Evolutionary conservation across 2,329 filamentous ascomycete genomes (phyloP).

Genomic region (Teratosphaeria gauchensis): DNA sequence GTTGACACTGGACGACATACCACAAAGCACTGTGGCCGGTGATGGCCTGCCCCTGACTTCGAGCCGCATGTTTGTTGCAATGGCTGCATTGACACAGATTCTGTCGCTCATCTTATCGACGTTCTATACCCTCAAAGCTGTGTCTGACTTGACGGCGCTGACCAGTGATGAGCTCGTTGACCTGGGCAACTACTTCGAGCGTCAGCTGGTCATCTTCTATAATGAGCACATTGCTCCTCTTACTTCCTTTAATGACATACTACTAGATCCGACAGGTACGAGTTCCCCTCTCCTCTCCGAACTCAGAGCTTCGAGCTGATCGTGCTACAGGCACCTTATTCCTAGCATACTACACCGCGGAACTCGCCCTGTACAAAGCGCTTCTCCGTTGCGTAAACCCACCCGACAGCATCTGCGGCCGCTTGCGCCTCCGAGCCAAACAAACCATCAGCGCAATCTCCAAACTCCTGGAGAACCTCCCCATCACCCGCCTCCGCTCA

Average conservation of each 20-base stretch:
- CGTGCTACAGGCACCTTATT: slow-evolving; percentile 8
- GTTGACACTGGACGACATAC: slow-evolving; percentile 8
- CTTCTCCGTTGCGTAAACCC: slow-evolving; percentile 10
- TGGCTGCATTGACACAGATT: slow-evolving; percentile 14
- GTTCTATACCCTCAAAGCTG: slow-evolving; percentile 13
- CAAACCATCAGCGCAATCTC: slow-evolving; percentile 7
- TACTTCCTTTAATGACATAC: slow-evolving; percentile 5
- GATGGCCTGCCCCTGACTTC: slow-evolving; percentile 8
- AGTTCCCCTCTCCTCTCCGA: background rate
- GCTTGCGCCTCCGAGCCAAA: slow-evolving; percentile 9
- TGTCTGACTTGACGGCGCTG: slow-evolving; percentile 3
- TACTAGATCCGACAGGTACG: slow-evolving; percentile 14
- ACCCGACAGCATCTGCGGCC: slow-evolving; percentile 2
- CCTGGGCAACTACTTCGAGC: slow-evolving; percentile 9
- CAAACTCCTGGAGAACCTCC: slow-evolving; percentile 12
- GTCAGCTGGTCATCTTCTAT: slow-evolving; percentile 10
- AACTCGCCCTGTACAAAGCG: slow-evolving; percentile 12
- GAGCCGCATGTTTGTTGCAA: slow-evolving; percentile 14
- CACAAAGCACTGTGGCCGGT: slow-evolving; percentile 8
- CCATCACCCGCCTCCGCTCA: slow-evolving; percentile 12
- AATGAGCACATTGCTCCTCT: slow-evolving; percentile 6
- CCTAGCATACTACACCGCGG: slow-evolving; percentile 10
- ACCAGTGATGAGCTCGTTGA: slow-evolving; percentile 6
- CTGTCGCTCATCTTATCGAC: slow-evolving; percentile 10
- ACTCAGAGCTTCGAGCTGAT: background rate